Base-by-base conservation (phyloP, 805 yeast genomes). In the Suhomyces prunicola region DNA sequence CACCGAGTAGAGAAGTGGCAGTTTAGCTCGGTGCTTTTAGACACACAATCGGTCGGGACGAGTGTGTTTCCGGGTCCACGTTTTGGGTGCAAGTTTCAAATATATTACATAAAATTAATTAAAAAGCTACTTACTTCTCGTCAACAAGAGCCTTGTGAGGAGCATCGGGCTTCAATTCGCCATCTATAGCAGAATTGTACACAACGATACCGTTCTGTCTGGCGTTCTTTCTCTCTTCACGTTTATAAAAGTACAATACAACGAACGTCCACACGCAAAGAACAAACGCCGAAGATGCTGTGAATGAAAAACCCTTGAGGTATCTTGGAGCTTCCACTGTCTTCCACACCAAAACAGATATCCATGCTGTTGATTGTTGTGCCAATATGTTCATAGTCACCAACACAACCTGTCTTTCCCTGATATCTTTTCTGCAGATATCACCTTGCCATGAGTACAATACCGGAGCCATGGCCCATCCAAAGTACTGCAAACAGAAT, bases 391-490 rank as follows among this genome's bases (percentile, higher is more conserved):
- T 83, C 67, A 80, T 77, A 6, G 79, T 70, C 55, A 83, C 81
- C 78, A 85, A 79, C 4, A 79, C 78, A 44, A 83, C 77, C 6
- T 86, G 81, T 59, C 84, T 72, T 46, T 77, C 74, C 54, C 82
- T 79, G 12, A 81, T 81, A 62, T 83, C 85, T 53, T 79, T 71
- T 55, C 88, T 72, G 54, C 83, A 71, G 50, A 83, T 77, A 66
- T 83, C 88, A 59, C 79, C 79, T 52, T 80, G 80, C 73, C 80
- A 77, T 1, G 85, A 77, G 72, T 83, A 81, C 47, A 83, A 67
- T 46, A 84, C 84, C 0, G 88, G 85, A 2, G 87, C 83, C 64
- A 81, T 81, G 15, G 87, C 80, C 78, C 86, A 84, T 12, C 84
- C 80, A 65, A 82, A 81, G 61, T 83, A 84, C 19, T 81, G 82